Conservation (phyloP, 1,139 yeast species). For the Sugiyamaella sp. region DNA sequence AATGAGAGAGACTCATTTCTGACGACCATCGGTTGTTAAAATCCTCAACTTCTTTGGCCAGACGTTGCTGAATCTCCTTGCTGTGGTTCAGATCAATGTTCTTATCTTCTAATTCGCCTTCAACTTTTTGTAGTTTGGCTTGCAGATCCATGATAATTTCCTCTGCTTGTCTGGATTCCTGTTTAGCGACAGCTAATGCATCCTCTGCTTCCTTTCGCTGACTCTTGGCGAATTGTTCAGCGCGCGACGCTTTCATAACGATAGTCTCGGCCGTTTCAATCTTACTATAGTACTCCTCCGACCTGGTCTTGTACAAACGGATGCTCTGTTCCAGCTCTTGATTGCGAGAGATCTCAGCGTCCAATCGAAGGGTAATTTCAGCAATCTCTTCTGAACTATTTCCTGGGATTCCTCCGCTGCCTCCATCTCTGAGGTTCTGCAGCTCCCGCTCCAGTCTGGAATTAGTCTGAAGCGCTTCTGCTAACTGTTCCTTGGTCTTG, state of each 20-base stretch:
- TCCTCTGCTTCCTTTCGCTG: slow-evolving; percentile 61
- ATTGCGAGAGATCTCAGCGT: slow-evolving; percentile 55
- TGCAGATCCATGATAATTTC: slow-evolving; percentile 59
- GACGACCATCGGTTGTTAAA: slow-evolving; percentile 35
- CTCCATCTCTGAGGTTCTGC: slow-evolving; percentile 35
- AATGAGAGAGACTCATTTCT: slow-evolving; percentile 34
- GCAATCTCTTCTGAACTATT: slow-evolving; percentile 19
- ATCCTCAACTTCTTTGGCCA: slow-evolving; percentile 53
- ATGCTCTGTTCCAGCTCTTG: slow-evolving; percentile 56
- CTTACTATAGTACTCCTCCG: slow-evolving; percentile 74
- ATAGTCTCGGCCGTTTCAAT: slow-evolving; percentile 81
- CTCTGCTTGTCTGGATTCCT: slow-evolving; percentile 64
- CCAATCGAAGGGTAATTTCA: slow-evolving; percentile 52
- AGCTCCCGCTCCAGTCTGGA: slow-evolving; percentile 56
- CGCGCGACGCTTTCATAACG: slow-evolving; percentile 60
- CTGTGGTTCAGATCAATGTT: slow-evolving; percentile 57
- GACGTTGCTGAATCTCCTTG: slow-evolving; percentile 48
- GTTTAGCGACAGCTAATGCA: slow-evolving; percentile 56
- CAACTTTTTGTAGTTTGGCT: slow-evolving; percentile 56
- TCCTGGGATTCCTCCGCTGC: not conserved
- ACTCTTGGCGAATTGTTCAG: slow-evolving; percentile 57
- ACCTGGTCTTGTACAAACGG: slow-evolving; percentile 66
- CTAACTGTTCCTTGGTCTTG: slow-evolving; percentile 54
- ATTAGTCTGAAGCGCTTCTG: slow-evolving; percentile 50
- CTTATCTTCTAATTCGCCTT: slow-evolving; percentile 61